Conservation (phyloP, 495 filamentous ascomycete species). For the Cenococcum geophilum region DNA sequence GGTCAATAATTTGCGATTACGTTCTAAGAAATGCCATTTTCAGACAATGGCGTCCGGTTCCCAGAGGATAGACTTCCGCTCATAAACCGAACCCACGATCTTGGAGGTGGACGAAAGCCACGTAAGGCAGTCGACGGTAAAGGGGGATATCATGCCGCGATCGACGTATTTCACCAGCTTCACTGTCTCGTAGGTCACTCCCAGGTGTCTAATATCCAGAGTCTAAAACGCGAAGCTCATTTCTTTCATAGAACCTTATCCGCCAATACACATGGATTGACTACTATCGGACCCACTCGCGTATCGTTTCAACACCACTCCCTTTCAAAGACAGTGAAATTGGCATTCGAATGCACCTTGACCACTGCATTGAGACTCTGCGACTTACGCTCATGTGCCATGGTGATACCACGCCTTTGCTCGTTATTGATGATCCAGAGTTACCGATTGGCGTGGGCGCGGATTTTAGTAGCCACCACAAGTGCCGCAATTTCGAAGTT, state of each 20-base stretch:
- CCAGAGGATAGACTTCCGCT: no score
- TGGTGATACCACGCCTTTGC: slow-evolving; percentile 27
- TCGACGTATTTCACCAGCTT: slow-evolving; percentile 16
- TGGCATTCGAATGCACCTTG: slow-evolving; percentile 25
- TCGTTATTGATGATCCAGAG: slow-evolving; percentile 17
- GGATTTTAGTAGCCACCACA: no score
- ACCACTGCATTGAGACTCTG: slow-evolving; percentile 34
- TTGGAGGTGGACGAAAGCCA: background rate
- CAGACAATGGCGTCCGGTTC: no score
- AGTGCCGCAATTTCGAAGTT: background rate
- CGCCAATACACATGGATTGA: slow-evolving; percentile 30
- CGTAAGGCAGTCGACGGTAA: background rate
- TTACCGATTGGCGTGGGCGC: background rate
- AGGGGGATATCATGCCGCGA: slow-evolving; percentile 7
- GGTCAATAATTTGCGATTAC: no score
- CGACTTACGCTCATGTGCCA: slow-evolving; percentile 30
- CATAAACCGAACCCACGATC: no score
- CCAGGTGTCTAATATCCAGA: background rate
- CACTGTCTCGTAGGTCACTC: slow-evolving; percentile 5
- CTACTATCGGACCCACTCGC: slow-evolving; percentile 7
- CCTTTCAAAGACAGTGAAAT: slow-evolving; percentile 1
- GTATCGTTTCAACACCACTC: background rate
- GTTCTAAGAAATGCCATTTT: no score
- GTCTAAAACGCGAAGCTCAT: background rate
- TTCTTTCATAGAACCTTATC: slow-evolving; percentile 27